phyloP scores from a whole-genome alignment of 768 basidiomycete species.

The Mycena vulgaris region DNA sequence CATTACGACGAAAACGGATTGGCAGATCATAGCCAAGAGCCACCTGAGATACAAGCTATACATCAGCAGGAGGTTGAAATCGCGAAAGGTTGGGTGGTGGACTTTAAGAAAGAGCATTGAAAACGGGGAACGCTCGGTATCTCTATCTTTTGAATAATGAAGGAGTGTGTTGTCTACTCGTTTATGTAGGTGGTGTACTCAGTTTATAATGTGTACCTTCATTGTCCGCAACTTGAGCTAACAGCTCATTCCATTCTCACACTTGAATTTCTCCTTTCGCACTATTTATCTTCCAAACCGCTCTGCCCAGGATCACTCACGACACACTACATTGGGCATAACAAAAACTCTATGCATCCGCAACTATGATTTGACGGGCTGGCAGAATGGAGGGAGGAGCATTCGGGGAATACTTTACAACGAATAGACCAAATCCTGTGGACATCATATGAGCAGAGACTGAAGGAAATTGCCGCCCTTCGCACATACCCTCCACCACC shows the following conservation, averaged over 20 bases:
- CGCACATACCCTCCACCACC: too few relatives aligned
- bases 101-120: constrained; percentile 18
- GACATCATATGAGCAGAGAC: too few relatives aligned
- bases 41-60: constrained; percentile 31
- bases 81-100: constrained; percentile 27
- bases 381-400: too few relatives aligned
- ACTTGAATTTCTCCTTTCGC: too few relatives aligned
- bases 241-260: constrained; percentile 1
- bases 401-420: too few relatives aligned
- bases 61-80: constrained; percentile 25
- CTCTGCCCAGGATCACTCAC: too few relatives aligned
- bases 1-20: constrained; percentile 33
- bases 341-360: too few relatives aligned
- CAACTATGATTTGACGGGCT: too few relatives aligned
- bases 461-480: too few relatives aligned
- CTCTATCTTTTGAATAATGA: constrained; percentile 11
- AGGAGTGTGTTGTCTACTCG: constrained; percentile 14
- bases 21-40: constrained; percentile 29
- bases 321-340: too few relatives aligned
- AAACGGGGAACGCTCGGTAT: constrained; percentile 19
- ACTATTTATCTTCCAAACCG: too few relatives aligned
- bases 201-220: constrained; percentile 12
- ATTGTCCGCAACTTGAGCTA: constrained; percentile 11
- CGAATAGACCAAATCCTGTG: too few relatives aligned
- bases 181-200: constrained; percentile 19